A percentile compares a stretch with the other conserved stretches of the same genome.
Evolutionary conservation across 306 rosid genomes (phyloP).

Genomic region (Alnus rubra): DNA sequence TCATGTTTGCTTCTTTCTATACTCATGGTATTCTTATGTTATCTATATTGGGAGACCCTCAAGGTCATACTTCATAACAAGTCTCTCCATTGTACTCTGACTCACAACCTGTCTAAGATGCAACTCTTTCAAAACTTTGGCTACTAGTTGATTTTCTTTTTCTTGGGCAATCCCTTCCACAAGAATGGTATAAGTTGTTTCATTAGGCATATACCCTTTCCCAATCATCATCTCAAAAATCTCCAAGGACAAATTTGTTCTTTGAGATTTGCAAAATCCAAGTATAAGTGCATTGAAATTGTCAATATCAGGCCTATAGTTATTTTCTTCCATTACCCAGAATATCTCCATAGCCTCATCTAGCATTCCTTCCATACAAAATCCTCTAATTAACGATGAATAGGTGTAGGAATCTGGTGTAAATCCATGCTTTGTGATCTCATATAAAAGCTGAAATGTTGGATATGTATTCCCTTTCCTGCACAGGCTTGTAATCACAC

Average conservation of each 20-base stretch:
- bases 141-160: conserved; percentile 64
- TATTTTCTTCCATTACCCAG: conserved; percentile 69
- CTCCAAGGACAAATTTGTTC: conserved; percentile 62
- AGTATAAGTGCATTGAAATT: conserved; percentile 80
- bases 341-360: conserved; percentile 76
- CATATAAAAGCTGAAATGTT: conserved; percentile 81
- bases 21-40: conserved; percentile 5
- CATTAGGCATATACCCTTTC: conserved; percentile 71
- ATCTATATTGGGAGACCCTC: conserved; percentile 44
- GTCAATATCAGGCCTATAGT: conserved; percentile 52
- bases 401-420: conserved; percentile 78
- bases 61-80: conserved; percentile 68
- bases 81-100: conserved; percentile 68
- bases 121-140: conserved; percentile 60
- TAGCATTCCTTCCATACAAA: conserved; percentile 91
- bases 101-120: conserved; percentile 51
- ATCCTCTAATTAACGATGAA: conserved; percentile 82
- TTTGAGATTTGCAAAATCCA: conserved; percentile 71
- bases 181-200: conserved; percentile 70
- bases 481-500: conserved; percentile 67
- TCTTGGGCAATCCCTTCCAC: conserved; percentile 84
- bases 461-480: conserved; percentile 84
- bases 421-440: conserved; percentile 77
- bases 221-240: conserved; percentile 64
- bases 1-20: conserved; percentile 29